Base-by-base conservation (phyloP, 306 rosid species). In the Prunus dulcis region DNA sequence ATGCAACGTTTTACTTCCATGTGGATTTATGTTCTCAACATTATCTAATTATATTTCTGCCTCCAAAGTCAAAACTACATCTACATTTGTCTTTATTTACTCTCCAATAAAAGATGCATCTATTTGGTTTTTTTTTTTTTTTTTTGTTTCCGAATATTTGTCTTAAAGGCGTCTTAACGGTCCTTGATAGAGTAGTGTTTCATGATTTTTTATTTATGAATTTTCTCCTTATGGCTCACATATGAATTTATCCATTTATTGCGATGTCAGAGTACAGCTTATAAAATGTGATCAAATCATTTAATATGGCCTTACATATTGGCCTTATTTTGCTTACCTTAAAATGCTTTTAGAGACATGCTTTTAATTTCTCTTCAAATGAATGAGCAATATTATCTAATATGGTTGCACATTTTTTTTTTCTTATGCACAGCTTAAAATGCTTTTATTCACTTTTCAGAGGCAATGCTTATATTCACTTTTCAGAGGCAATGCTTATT, bases 251-350 rank as follows among this genome's bases (percentile, higher is more conserved):
- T 72, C 14, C 23, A 43, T 57, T 32, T 25, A 22, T 43, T 17
- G 5, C 17, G 10, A 41, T 47, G 41, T 47, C 22, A 32, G 8
- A 71, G 25, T 81, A 77, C 60, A 70, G 71, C 69, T 82, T 14
- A 23, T 43, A 2, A 56, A 20, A 18, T 46, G 46, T 68, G 56
- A 23, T 11, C 46, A 57, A 57, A 47, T 58, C 19, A 50, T 55
- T 49, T 34, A 53, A 56, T 20, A 25, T 12, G n/a, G 27, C 56
- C 43, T 12, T 58, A 28, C 30, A 43, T 20, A 32, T 20, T 46
- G 52, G 34, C 55, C 30, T 38, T 43, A 22, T 53, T 72, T 68
- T 82, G 23, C 72, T 62, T 32, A 43, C 5, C 15, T 12, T 28
- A 58, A 25, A 51, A 51, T 67, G 69, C 45, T 55, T 14, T 19